These are phyloP conservation scores for Pneumocystis carinii DNA, from an alignment of 1,139 yeast species.

Conservation along the genomic window DNA sequence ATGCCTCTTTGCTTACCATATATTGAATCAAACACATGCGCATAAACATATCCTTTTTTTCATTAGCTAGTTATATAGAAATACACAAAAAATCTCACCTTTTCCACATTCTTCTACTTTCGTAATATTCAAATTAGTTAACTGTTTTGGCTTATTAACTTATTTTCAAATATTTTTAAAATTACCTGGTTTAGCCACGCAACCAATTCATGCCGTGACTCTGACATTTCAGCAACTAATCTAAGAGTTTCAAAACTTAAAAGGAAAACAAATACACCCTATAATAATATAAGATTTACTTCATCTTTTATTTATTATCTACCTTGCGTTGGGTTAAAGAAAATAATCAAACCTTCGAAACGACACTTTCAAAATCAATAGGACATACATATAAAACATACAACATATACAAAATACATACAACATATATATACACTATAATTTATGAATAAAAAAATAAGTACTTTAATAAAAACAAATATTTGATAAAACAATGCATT, in stretches of 20 bases:
- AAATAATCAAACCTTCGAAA: not conserved
- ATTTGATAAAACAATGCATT: too few species aligned
- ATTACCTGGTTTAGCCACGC: conserved; percentile 71
- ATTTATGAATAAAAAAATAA: too few species aligned
- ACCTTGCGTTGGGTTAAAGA: not conserved
- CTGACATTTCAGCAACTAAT: conserved; percentile 32
- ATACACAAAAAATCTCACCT: conserved; percentile 39
- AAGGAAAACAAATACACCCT: not conserved
- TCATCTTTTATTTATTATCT: not conserved
- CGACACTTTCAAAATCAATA: not conserved
- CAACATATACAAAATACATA: not conserved
- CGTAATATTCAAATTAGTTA: conserved; percentile 35
- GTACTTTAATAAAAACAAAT: too few species aligned
- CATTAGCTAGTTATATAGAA: not conserved
- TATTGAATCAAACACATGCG: conserved; percentile 79
- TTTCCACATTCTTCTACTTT: conserved; percentile 90
- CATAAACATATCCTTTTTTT: conserved; percentile 37
- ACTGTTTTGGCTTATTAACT: conserved; percentile 2
- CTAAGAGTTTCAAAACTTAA: not conserved
- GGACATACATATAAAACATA: not conserved
- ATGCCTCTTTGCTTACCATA: conserved; percentile 66
- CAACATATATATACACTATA: not conserved
- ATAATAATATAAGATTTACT: not conserved
- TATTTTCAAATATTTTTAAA: conserved; percentile 18
- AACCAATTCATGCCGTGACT: conserved; percentile 68